Conservation (phyloP, 805 yeast species). For the Metschnikowia baotianmanensis region DNA sequence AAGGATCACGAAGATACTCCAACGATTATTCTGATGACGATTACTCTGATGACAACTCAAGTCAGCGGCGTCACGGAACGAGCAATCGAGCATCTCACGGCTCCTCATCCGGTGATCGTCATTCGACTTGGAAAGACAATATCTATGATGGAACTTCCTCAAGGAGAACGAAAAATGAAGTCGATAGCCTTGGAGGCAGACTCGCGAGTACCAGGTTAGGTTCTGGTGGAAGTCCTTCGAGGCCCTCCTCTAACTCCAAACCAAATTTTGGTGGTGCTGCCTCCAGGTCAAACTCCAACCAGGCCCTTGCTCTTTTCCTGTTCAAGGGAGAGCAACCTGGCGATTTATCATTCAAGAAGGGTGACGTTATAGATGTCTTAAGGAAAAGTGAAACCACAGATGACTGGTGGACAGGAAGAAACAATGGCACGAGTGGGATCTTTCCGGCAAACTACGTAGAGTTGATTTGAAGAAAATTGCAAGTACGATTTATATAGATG, state of each 20-base stretch:
- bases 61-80: constrained; percentile 19
- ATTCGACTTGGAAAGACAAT: constrained; percentile 82
- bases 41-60: constrained; percentile 35
- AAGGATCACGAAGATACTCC: constrained; percentile 26
- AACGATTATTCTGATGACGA: constrained; percentile 39
- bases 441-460: constrained; percentile 98
- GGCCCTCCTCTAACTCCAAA: constrained; percentile 40
- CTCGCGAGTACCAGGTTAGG: constrained; percentile 33
- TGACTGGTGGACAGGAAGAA: constrained; percentile 98
- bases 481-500: neutral
- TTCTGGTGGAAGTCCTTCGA: constrained; percentile 27
- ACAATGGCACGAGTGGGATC: constrained; percentile 81
- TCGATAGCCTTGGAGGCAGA: constrained; percentile 34
- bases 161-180: constrained; percentile 32
- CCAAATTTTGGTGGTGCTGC: constrained; percentile 37
- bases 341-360: constrained; percentile 89
- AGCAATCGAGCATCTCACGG: constrained; percentile 19
- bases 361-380: constrained; percentile 84
- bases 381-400: constrained; percentile 85
- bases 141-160: constrained; percentile 54
- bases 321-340: constrained; percentile 94
- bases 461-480: constrained; percentile 42
- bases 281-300: constrained; percentile 48
- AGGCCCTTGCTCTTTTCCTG: constrained; percentile 86
- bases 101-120: constrained; percentile 24